phyloP scores from a whole-genome alignment of 345 rosid genomes.

The Eucalyptus lansdowneana region DNA sequence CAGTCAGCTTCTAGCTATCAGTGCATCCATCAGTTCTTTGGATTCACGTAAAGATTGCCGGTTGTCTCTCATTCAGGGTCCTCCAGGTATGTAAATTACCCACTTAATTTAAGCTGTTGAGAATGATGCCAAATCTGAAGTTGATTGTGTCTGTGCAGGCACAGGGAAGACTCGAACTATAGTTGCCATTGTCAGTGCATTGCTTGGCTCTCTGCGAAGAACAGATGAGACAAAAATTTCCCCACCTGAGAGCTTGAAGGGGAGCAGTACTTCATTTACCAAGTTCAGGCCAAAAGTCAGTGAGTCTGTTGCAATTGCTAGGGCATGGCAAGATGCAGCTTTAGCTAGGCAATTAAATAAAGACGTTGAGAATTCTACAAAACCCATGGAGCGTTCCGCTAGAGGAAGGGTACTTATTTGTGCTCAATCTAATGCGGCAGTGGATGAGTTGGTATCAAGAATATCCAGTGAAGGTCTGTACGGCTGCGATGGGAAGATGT shows the following conservation, averaged over 20 bases:
- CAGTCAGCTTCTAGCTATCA: slow-evolving; percentile 79
- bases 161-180: slow-evolving; percentile 97
- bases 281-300: slow-evolving; percentile 39
- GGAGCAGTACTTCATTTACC: slow-evolving; percentile 14
- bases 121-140: not conserved
- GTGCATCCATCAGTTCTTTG: slow-evolving; percentile 42
- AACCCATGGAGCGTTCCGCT: slow-evolving; percentile 24
- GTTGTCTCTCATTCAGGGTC: slow-evolving; percentile 94
- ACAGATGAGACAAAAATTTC: slow-evolving; percentile 14
- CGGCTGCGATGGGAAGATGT: slow-evolving; percentile 80
- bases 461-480: slow-evolving; percentile 67
- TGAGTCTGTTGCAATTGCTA: slow-evolving; percentile 64
- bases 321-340: slow-evolving; percentile 98
- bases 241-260: slow-evolving; percentile 15
- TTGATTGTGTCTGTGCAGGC: slow-evolving; percentile 19
- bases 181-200: slow-evolving; percentile 81
- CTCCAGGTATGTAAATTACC: slow-evolving; percentile 58
- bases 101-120: not conserved
- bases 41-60: slow-evolving; percentile 40
- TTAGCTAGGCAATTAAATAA: slow-evolving; percentile 68
- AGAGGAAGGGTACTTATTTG: slow-evolving; percentile 84
- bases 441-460: slow-evolving; percentile 92
- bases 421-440: slow-evolving; percentile 99
- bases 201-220: slow-evolving; percentile 52
- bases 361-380: slow-evolving; percentile 30